Evolutionary conservation across 352 stramenopile genomes (phyloP).

Genomic region (Globisporangium okanoganense): DNA sequence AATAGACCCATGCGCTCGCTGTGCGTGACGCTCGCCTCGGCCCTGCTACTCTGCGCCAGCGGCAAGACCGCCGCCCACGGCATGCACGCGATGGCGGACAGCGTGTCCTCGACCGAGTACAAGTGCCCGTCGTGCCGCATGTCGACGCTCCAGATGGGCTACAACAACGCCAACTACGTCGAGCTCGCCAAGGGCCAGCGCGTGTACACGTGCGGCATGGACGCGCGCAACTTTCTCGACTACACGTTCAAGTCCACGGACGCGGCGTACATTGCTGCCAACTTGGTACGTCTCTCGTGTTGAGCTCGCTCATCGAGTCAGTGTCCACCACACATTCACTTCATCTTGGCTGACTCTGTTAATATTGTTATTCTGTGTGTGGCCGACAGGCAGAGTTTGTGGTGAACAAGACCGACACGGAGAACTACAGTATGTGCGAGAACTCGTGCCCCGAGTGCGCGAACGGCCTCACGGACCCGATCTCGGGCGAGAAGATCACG

Average conservation of each 20-base stretch:
- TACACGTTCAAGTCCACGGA: conserved; percentile 64
- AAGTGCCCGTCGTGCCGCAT: conserved; percentile 75
- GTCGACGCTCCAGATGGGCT: conserved; percentile 44
- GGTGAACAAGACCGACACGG: conserved; percentile 36
- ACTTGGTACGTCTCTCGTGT: conserved; percentile 42
- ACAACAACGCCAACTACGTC: conserved; percentile 68
- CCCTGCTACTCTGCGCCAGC: conserved; percentile 14
- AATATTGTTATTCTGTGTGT: not conserved
- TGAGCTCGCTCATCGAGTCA: no score
- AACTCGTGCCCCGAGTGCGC: conserved; percentile 43
- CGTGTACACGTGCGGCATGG: conserved; percentile 80
- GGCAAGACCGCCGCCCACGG: conserved; percentile 15
- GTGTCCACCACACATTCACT: no score
- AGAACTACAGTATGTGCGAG: conserved; percentile 33
- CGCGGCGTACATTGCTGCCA: conserved; percentile 66
- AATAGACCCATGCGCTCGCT: conserved; percentile 19
- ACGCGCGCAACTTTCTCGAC: conserved; percentile 30
- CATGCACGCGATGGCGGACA: conserved; percentile 20
- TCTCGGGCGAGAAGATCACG: conserved; percentile 53
- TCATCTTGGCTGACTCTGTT: no score
- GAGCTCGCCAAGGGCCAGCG: conserved; percentile 53
- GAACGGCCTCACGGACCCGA: conserved; percentile 48
- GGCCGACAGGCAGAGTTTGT: conserved; percentile 35
- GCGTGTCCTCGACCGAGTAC: conserved; percentile 38
- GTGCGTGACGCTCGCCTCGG: not conserved